Evolutionary conservation across 1,139 yeast species (phyloP), one percentile per base, ranked within the genome.

Genomic region (Geotrichum restrictum): DNA sequence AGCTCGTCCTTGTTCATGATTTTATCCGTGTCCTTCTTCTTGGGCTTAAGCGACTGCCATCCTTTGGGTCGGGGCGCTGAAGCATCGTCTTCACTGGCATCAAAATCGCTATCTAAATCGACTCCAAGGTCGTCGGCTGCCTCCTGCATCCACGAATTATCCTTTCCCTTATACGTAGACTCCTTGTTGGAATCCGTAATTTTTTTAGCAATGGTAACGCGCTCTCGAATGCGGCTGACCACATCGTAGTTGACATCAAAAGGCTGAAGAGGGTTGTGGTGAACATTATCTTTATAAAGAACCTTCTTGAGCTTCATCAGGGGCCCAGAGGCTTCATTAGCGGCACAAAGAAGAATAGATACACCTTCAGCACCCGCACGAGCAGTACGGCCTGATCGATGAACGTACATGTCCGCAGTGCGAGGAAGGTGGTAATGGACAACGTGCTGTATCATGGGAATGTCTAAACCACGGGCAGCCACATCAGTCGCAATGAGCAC

Each of bases 381-480:
- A 0, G 96, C 98, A 19, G 98, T 94, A 78, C 99, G 83, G 57
- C 99, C 99, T 1, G 97, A 88, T 68, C 99, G 79, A 70, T 93
- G 99, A 59, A 93, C 84, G 66, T 93, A 93, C 52, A 89, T 82
- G 67, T 94, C 98, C 0, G 98, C 98, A 8, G 95, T 79, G 59
- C 98, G 78, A 10, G 99, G 98, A 57, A 94, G 75, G 70, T 93
- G 98, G 65, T 93, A 93, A 68, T 93, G 98, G 13, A 93, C 88
- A 41, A 94, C 98, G 68, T 93, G 98, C 63, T 89, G 86, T 51
- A 94, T 91, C 47, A 80, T 79, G 1, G 96, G 86, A 56, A 94
- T 88, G 75, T 94, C 99, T 57, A 94, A 77, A 56, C 99, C 99
- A 74, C 99, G 81, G 5, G 99, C 98, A 1, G 99, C 98, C 50